Conservation (phyloP, 768 basidiomycete species). For the Porpolomopsis calyptriformis region DNA sequence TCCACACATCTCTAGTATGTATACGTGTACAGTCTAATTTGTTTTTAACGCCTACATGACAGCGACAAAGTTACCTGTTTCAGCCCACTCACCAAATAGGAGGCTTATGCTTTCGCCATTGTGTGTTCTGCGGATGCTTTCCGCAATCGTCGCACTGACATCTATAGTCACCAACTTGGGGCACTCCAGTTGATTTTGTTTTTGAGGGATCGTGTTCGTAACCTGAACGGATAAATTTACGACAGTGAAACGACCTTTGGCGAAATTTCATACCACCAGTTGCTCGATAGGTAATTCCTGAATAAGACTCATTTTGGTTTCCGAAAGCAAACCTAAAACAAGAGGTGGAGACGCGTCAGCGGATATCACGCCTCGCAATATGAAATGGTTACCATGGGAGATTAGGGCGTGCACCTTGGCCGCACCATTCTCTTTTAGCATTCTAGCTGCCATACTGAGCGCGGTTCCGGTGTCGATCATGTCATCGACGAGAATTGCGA, state of each 20-base stretch:
- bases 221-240: slow-evolving; percentile 37
- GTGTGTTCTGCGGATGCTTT: slow-evolving; percentile 90
- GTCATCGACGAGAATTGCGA: slow-evolving; percentile 94
- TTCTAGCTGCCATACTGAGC: slow-evolving; percentile 71
- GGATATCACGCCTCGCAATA: too few species aligned
- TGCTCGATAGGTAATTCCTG: slow-evolving; percentile 67
- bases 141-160: slow-evolving; percentile 84
- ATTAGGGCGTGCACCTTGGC: slow-evolving; percentile 78
- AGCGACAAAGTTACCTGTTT: slow-evolving; percentile 33
- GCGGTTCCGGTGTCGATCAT: slow-evolving; percentile 97
- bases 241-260: neutral
- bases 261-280: slow-evolving; percentile 60
- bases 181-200: slow-evolving; percentile 46
- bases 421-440: slow-evolving; percentile 85
- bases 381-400: slow-evolving; percentile 64
- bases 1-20: too few species aligned
- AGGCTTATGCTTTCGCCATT: slow-evolving; percentile 90
- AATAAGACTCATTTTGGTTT: slow-evolving; percentile 57
- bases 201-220: slow-evolving; percentile 91
- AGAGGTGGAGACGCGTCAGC: slow-evolving; percentile 4
- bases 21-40: too few species aligned
- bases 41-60: slow-evolving; percentile 23
- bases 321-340: slow-evolving; percentile 62
- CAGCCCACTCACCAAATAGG: slow-evolving; percentile 77
- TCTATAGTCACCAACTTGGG: slow-evolving; percentile 84